Base-by-base conservation (phyloP, 1,284 basidiomycete genomes). In the Ceratobasidium sp. region DNA sequence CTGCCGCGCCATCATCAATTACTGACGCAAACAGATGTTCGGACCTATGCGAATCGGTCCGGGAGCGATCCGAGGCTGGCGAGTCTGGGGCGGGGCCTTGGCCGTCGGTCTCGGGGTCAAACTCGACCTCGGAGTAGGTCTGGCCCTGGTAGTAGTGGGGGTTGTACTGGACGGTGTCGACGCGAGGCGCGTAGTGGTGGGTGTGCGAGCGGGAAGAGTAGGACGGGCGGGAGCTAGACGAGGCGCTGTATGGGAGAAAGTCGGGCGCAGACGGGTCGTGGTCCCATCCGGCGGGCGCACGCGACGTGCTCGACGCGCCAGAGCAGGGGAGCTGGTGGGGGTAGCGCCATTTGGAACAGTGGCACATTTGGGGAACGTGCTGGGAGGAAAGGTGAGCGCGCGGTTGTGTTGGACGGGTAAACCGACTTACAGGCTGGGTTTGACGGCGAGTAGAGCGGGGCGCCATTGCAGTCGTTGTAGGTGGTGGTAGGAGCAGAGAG, bases 11-110 rank as follows among this genome's bases (percentile, higher is more conserved):
- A 23, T 67, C 52, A 23, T 67, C 64, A 30, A 67, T 52, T 34
- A 21, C 50, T 10, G 64, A n/a, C 9, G 50, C 64, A n/a, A 26
- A 67, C 21, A 67, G 64, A 23, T 67, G 64, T 10, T 55, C 64
- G 14, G 64, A 67, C 39, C 64, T 28, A 23, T 67, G 64, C n/a
- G 64, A 67, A 39, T 67, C 64, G 48, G 64, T 41, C 3, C 64
- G 64, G n/a, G 64, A 67, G 50, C 32, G 64, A 30, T 67, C 64
- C 16, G 64, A 67, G 34, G 34, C 48, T 3, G 64, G 64, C 10
- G 64, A 67, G 50, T 67, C 64, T 16, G 64, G 64, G 18, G 64
- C 64, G 34, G 64, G 64, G n/a, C 16, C 64, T 55, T 55, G 64
- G 16, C 64, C 64, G 50, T 67, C 64, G 34, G 39, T 41, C 64